Evolutionary conservation across 345 rosid species (phyloP), one percentile per base, ranked within the genome.

Genomic region (Hibiscus mutabilis): DNA sequence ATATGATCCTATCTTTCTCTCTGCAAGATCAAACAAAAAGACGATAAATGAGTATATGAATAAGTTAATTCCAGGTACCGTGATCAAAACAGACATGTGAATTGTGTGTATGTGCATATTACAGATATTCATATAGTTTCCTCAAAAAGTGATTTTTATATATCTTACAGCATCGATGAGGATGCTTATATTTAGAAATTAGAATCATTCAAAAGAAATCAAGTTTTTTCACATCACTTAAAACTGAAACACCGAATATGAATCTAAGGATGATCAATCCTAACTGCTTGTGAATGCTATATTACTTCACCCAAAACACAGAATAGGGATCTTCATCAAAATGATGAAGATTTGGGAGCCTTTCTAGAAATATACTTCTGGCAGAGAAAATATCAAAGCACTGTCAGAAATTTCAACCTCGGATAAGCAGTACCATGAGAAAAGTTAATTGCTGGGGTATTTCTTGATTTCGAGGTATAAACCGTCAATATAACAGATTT

Each of bases 401-500:
- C 31, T 33, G 37, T 60, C n/a, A 12, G 60, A 49, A 61, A 47
- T 59, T 1, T 46, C 57, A 62, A 51, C 47, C 14, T 13, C n/a
- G 8, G 49, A 70, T 77, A 69, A 75, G 77, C 16, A 77, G 75
- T 94, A 94, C 98, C 98, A 78, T 88, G 85, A 80, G 94, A 86
- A 77, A 87, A 77, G 47, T 79, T 77, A 71, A 47, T 60, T 47
- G 79, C 89, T 46, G 68, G 86, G 64, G 77, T 71, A 29, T 79
- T 12, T 29, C 66, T 44, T 18, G 74, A 72, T 75, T 73, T 85
- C 77, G 80, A 78, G 25, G 96, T 77, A 79, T 87, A 91, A 81
- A 91, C 97, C 2, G 97, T 88, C 83, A 91, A 79, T 76, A 91
- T 87, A 73, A 94, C 98, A 68, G 98, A 94, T 81, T 91, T 94